Percentiles rank a stretch among this genome's conserved stretches.
phyloP scores from a whole-genome alignment of 1,284 basidiomycete genomes.

The Malassezia sp. region DNA sequence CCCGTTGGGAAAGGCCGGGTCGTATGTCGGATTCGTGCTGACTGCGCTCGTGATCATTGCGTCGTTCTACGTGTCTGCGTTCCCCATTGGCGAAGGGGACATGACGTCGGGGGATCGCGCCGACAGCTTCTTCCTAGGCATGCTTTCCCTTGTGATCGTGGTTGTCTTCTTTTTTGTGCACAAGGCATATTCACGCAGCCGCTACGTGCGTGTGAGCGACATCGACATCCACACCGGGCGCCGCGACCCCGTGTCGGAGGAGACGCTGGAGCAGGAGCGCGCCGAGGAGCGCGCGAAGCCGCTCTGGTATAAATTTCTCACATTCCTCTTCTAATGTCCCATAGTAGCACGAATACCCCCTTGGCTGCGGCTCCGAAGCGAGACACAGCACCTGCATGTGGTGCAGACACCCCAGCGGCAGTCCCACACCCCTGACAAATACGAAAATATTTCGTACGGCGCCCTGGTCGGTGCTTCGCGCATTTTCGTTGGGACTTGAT shows the following conservation, averaged over 20 bases:
- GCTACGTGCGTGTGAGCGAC: constrained; percentile 21
- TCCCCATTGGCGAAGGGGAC: constrained; percentile 37
- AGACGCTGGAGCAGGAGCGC: constrained; percentile 37
- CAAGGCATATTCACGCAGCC: constrained; percentile 29
- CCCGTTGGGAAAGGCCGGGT: constrained; percentile 49
- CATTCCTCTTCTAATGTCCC: constrained; percentile 33
- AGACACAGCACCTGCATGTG: too few species aligned
- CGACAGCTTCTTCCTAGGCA: constrained; percentile 50
- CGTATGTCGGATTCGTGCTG: constrained; percentile 47
- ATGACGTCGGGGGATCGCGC: constrained; percentile 36
- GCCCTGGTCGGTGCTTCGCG: too few species aligned
- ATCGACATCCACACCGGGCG: constrained; percentile 34
- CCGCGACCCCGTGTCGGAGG: constrained; percentile 27
- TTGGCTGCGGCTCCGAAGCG: too few species aligned
- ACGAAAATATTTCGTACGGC: too few species aligned
- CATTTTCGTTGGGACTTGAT: too few species aligned
- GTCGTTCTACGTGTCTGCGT: constrained; percentile 26
- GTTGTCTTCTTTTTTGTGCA: constrained; percentile 27
- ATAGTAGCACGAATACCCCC: too few species aligned
- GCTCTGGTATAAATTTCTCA: constrained; percentile 22
- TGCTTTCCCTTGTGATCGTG: constrained; percentile 46
- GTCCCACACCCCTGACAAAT: too few species aligned
- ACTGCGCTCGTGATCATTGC: constrained; percentile 26
- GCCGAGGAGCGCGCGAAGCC: constrained; percentile 27
- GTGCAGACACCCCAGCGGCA: too few species aligned